These are phyloP conservation scores for Fusarium tupiense DNA, from an alignment of 2,329 filamentous ascomycete species.

Conservation along the genomic window DNA sequence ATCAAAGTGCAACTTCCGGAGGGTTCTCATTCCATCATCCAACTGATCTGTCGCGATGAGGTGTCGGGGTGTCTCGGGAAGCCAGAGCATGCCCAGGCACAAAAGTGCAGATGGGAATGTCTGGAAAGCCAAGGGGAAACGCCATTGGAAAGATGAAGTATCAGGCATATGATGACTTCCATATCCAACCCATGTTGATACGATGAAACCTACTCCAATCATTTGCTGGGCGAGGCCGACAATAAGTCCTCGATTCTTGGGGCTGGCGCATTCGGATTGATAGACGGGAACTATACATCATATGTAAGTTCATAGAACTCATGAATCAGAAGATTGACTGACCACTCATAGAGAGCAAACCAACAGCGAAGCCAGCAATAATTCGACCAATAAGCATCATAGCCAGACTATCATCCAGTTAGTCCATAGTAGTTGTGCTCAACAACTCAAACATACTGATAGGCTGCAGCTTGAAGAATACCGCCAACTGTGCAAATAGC, in stretches of 20 bases:
- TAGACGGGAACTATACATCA: slow-evolving; percentile 36
- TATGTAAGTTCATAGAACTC: slow-evolving; percentile 60
- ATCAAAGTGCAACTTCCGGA: slow-evolving; percentile 61
- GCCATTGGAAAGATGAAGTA: slow-evolving; percentile 48
- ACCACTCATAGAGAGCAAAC: slow-evolving; percentile 54
- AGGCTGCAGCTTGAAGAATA: slow-evolving; percentile 62
- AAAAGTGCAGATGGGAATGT: slow-evolving; percentile 35
- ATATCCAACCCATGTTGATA: slow-evolving; percentile 56
- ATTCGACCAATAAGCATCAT: slow-evolving; percentile 42
- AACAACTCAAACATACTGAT: slow-evolving; percentile 28
- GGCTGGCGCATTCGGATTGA: slow-evolving; percentile 39
- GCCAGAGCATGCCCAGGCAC: slow-evolving; percentile 38
- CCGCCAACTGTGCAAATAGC: slow-evolving; percentile 62
- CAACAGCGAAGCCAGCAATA: slow-evolving; percentile 40
- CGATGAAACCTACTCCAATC: slow-evolving; percentile 64
- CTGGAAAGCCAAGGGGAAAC: slow-evolving; percentile 41
- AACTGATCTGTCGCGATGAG: slow-evolving; percentile 49
- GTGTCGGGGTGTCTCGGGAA: slow-evolving; percentile 41
- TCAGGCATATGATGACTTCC: slow-evolving; percentile 43
- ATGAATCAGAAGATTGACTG: neutral
- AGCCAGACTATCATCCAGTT: slow-evolving; percentile 48
- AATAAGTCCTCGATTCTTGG: slow-evolving; percentile 50
- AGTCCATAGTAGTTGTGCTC: slow-evolving; percentile 54
- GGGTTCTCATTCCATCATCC: slow-evolving; percentile 53
- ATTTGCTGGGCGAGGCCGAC: slow-evolving; percentile 64